phyloP scores from a whole-genome alignment of 768 basidiomycete species.

The Agaricus subrufescens region DNA sequence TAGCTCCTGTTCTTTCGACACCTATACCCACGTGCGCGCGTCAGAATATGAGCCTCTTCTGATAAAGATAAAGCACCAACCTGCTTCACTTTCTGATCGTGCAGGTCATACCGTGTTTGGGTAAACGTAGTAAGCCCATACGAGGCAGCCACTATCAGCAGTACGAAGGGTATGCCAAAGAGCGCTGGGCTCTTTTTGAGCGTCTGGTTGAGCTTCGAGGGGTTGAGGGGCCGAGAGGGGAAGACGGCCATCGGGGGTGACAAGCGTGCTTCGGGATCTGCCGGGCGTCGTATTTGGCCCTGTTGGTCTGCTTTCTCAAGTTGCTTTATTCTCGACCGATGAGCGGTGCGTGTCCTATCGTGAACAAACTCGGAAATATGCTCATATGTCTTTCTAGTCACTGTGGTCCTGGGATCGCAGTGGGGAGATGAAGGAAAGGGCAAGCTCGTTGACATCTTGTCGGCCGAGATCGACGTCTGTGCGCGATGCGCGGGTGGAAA shows the following conservation, averaged over 20 bases:
- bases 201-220: constrained; percentile 32
- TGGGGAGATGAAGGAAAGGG: constrained; percentile 96
- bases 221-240: constrained; percentile 40
- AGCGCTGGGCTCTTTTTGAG: constrained; percentile 60
- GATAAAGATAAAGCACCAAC: constrained; percentile 28
- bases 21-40: constrained; percentile 23
- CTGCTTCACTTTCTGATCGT: constrained; percentile 73
- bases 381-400: constrained; percentile 25
- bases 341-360: constrained; percentile 24
- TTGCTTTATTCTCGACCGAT: constrained; percentile 13
- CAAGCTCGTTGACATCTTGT: constrained; percentile 95
- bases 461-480: constrained; percentile 86
- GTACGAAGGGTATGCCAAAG: constrained; percentile 85
- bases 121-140: constrained; percentile 82
- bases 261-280: background rate
- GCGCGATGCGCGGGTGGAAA: constrained; percentile 97
- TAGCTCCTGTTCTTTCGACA: constrained; percentile 77
- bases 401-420: constrained; percentile 81
- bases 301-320: too few species aligned
- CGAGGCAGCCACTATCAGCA: constrained; percentile 81
- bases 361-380: background rate
- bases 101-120: constrained; percentile 86
- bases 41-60: background rate
- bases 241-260: constrained; percentile 27
- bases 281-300: background rate